Evolutionary conservation across 140 eudicot species (phyloP).

Genomic region (Bidens hawaiensis): DNA sequence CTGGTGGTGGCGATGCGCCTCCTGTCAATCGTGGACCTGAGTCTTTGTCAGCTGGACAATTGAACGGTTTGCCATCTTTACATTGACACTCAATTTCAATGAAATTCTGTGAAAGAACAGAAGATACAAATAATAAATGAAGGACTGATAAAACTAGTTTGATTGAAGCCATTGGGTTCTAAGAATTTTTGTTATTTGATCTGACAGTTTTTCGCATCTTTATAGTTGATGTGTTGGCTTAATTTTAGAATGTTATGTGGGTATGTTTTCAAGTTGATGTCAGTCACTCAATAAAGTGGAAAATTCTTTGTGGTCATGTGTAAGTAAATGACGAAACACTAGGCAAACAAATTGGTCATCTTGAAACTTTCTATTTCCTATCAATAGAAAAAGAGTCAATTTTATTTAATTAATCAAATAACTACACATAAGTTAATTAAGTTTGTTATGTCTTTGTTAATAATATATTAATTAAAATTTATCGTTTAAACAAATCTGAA

Average conservation of each 20-base stretch:
- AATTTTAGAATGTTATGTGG: conserved; percentile 15
- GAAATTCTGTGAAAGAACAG: neutral
- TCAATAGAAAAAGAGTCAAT: neutral
- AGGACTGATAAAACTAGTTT: neutral
- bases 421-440: too few relatives aligned
- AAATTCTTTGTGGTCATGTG: conserved; percentile 5
- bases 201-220: neutral
- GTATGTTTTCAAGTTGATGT: conserved; percentile 1
- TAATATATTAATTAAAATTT: too few relatives aligned
- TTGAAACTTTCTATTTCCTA: conserved; percentile 10
- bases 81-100: conserved; percentile 7
- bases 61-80: conserved; percentile 19
- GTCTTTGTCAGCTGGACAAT: neutral
- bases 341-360: neutral
- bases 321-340: neutral
- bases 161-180: conserved; percentile 11
- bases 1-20: neutral
- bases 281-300: conserved; percentile 14
- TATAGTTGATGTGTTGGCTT: conserved; percentile 6
- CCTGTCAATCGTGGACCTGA: neutral
- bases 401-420: too few relatives aligned
- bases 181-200: neutral
- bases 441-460: too few relatives aligned
- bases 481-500: too few relatives aligned
- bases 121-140: conserved; percentile 12